Evolutionary conservation across 2,329 filamentous ascomycete genomes (phyloP), one percentile per base, ranked within the genome.

Genomic region (Penicillium brasilianum): DNA sequence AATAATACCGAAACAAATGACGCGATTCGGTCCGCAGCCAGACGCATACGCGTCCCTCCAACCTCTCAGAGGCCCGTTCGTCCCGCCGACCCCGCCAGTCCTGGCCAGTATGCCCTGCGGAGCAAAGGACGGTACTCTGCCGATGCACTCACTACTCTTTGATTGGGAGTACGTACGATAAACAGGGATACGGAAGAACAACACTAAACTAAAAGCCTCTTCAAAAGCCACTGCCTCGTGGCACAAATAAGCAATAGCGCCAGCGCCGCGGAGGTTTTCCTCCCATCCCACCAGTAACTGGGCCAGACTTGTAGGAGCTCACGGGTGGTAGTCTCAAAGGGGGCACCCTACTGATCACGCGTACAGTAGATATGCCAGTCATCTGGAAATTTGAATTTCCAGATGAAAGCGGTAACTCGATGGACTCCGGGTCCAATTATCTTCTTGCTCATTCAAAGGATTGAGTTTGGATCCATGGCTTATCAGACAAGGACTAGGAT

Each of bases 291-390:
- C 57, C 4, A 62, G 34, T 16, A 30, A 3, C 22, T 2, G 7
- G 22, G n/a, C 63, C 58, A 64, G 7, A 60, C 52, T 2, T 59
- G 41, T 13, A 64, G 55, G n/a, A 63, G 39, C 37, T 57, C 30
- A 4, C 62, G 52, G 7, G 52, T 55, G 13, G 60, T 43, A 18
- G 22, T 36, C 16, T 64, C 11, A 34, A 18, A 64, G 48, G 11
- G 28, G 2, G 46, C 50, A 44, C 54, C 59, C 25, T 28, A 63
- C 41, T 67, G 63, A 10, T 32, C 22, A 20, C 63, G 39, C 11
- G 61, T 64, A 13, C 59, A 59, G 55, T 20, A 61, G 46, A 67
- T 4, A 52, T 59, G n/a, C 53, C 59, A 59, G 61, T 66, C 61
- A 61, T 64, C 20, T 61, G 54, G 52, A 64, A 46, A 57, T 67